These are phyloP conservation scores for Trichophyton benhamiae DNA, from an alignment of 2,329 filamentous ascomycete genomes.

Conservation along the genomic window DNA sequence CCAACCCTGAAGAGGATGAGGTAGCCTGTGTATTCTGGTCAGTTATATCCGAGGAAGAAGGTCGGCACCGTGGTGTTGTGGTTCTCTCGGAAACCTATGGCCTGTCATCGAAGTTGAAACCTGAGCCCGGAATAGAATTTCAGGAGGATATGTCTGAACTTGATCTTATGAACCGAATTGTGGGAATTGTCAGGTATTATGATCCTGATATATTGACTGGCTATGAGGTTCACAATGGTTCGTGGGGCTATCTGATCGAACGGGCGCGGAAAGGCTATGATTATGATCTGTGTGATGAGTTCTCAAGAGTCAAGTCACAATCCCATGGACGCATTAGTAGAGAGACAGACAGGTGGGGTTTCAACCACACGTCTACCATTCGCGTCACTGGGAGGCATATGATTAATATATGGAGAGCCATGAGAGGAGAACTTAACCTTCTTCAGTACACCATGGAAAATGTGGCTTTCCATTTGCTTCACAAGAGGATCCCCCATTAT, in stretches of 20 bases:
- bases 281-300: slow-evolving; percentile 78
- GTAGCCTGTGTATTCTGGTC: slow-evolving; percentile 85
- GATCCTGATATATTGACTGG: slow-evolving; percentile 92
- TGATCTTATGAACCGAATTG: slow-evolving; percentile 71
- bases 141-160: slow-evolving; percentile 67
- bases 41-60: slow-evolving; percentile 60
- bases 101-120: slow-evolving; percentile 48
- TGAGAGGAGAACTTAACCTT: slow-evolving; percentile 83
- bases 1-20: slow-evolving; percentile 83
- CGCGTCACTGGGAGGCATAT: slow-evolving; percentile 87
- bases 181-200: slow-evolving; percentile 68
- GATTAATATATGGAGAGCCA: slow-evolving; percentile 94
- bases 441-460: slow-evolving; percentile 96
- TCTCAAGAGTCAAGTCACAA: slow-evolving; percentile 76
- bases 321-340: slow-evolving; percentile 76
- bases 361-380: slow-evolving; percentile 84
- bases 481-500: slow-evolving; percentile 80
- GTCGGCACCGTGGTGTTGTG: slow-evolving; percentile 56
- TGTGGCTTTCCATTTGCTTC: slow-evolving; percentile 80
- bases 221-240: slow-evolving; percentile 84
- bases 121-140: slow-evolving; percentile 45
- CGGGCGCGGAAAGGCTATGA: slow-evolving; percentile 76
- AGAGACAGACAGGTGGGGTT: slow-evolving; percentile 81
- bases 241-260: slow-evolving; percentile 94
- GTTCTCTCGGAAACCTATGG: slow-evolving; percentile 53